These are phyloP conservation scores for Pichiaceae sp. DNA, from an alignment of 1,139 yeast species.

Conservation along the genomic window DNA sequence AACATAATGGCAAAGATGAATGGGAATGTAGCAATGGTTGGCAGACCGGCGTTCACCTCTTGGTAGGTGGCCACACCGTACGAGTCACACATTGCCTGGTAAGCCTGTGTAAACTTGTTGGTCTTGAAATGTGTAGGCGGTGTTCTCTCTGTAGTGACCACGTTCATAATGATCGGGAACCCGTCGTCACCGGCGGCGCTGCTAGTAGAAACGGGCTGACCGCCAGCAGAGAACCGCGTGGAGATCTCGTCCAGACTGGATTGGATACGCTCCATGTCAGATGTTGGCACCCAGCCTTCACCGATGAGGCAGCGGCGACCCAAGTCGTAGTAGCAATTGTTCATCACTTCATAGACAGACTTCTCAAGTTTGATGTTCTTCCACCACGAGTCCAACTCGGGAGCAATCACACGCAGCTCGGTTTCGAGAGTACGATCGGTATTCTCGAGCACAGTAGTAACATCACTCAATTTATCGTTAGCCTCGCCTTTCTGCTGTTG, in stretches of 20 bases:
- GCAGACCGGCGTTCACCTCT: slow-evolving; percentile 75
- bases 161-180: slow-evolving; percentile 58
- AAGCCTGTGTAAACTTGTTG: slow-evolving; percentile 68
- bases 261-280: slow-evolving; percentile 33
- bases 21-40: slow-evolving; percentile 75
- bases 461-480: slow-evolving; percentile 45
- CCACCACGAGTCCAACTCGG: slow-evolving; percentile 62
- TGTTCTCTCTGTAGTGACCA: slow-evolving; percentile 54
- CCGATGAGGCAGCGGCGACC: slow-evolving; percentile 59
- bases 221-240: slow-evolving; percentile 17
- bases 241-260: slow-evolving; percentile 26
- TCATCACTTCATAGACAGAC: slow-evolving; percentile 59
- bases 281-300: slow-evolving; percentile 76
- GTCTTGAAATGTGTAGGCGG: slow-evolving; percentile 78
- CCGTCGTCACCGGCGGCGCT: slow-evolving; percentile 30
- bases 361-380: slow-evolving; percentile 63
- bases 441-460: slow-evolving; percentile 46
- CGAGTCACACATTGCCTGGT: slow-evolving; percentile 72
- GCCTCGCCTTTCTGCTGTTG: slow-evolving; percentile 46
- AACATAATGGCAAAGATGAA: slow-evolving; percentile 85
- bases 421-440: slow-evolving; percentile 57
- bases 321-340: slow-evolving; percentile 57
- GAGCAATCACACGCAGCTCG: slow-evolving; percentile 60
- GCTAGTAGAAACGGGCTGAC: slow-evolving; percentile 20
- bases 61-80: slow-evolving; percentile 72